phyloP scores from a whole-genome alignment of 805 yeast species.

The Kuraishia piskuri region DNA sequence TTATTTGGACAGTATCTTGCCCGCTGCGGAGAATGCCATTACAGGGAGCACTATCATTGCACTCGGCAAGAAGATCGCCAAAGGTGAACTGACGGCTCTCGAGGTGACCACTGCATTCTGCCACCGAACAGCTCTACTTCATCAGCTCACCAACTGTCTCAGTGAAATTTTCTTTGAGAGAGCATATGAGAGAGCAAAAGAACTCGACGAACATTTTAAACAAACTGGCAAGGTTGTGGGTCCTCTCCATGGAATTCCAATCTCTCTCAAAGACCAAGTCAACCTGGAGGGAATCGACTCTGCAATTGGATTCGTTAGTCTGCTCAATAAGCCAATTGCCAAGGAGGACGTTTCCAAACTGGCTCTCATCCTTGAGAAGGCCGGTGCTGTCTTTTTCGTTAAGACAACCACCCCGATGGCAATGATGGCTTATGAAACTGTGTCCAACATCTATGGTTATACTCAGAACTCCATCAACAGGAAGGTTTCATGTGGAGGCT shows the following conservation, averaged over 20 bases:
- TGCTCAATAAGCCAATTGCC: constrained; percentile 4
- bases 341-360: constrained; percentile 9
- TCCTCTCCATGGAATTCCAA: constrained; percentile 18
- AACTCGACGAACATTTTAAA: constrained; percentile 10
- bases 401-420: constrained; percentile 52
- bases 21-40: constrained; percentile 14
- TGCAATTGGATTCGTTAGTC: constrained; percentile 11
- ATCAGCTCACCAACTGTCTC: constrained; percentile 18
- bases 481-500: constrained; percentile 50
- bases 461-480: constrained; percentile 44
- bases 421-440: constrained; percentile 52
- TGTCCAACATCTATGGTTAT: constrained; percentile 41
- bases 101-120: constrained; percentile 17
- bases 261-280: constrained; percentile 47
- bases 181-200: constrained; percentile 14
- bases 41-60: constrained; percentile 13
- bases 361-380: constrained; percentile 10
- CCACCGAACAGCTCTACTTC: constrained; percentile 19
- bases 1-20: constrained; percentile 14
- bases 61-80: constrained; percentile 5
- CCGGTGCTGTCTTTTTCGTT: constrained; percentile 33
- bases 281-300: constrained; percentile 27
- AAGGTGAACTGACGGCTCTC: constrained; percentile 9
- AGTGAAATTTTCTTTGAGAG: constrained; percentile 16
- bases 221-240: constrained; percentile 11